Percentiles rank a stretch among this genome's conserved stretches.
phyloP scores from a whole-genome alignment of 2,329 filamentous ascomycete species.

The Fusarium zealandicum region DNA sequence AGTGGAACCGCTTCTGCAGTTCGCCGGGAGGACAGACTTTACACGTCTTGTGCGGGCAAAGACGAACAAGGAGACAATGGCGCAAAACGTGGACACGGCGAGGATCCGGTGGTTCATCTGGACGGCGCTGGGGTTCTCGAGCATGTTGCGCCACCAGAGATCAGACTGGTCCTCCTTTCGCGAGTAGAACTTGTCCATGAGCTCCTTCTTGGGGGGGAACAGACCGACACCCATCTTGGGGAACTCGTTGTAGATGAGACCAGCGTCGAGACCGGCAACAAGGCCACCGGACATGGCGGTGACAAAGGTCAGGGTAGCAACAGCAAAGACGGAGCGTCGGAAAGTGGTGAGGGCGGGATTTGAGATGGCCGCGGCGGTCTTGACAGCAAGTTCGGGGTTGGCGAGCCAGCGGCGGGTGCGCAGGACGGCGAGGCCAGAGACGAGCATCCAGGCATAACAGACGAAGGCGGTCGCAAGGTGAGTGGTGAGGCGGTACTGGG shows the following conservation, averaged over 20 bases:
- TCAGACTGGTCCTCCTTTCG: slow-evolving; percentile 80
- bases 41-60: slow-evolving; percentile 75
- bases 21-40: slow-evolving; percentile 64
- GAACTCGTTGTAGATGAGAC: slow-evolving; percentile 98
- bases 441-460: slow-evolving; percentile 94
- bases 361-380: slow-evolving; percentile 67
- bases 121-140: slow-evolving; percentile 95
- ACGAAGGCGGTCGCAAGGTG: slow-evolving; percentile 91
- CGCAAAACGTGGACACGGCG: slow-evolving; percentile 85
- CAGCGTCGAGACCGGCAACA: slow-evolving; percentile 93
- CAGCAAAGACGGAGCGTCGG: slow-evolving; percentile 72
- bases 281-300: slow-evolving; percentile 94
- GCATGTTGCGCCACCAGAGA: slow-evolving; percentile 95
- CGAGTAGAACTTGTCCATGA: slow-evolving; percentile 86
- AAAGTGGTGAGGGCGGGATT: slow-evolving; percentile 75
- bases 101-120: slow-evolving; percentile 95
- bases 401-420: slow-evolving; percentile 76
- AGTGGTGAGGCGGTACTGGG: slow-evolving; percentile 89
- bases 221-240: slow-evolving; percentile 90
- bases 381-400: slow-evolving; percentile 68
- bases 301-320: slow-evolving; percentile 80
- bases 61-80: slow-evolving; percentile 79
- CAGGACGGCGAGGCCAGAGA: slow-evolving; percentile 84
- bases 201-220: slow-evolving; percentile 80
- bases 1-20: slow-evolving; percentile 72